phyloP scores from a whole-genome alignment of 2,329 filamentous ascomycete genomes.

The Geoglossum cookeanum region DNA sequence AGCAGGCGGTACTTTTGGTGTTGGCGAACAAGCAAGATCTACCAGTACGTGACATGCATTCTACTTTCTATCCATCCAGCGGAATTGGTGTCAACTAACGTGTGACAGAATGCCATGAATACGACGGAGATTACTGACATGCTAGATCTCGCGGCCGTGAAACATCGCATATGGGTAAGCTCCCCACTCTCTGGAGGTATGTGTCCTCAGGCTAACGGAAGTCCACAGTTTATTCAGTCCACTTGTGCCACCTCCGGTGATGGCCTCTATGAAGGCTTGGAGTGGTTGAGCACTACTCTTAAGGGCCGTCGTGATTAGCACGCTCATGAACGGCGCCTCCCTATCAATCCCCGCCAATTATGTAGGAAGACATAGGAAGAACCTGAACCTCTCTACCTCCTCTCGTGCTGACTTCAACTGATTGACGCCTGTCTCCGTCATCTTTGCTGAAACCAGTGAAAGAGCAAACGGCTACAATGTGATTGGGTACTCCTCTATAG shows the following conservation, averaged over 20 bases:
- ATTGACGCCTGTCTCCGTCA: neutral
- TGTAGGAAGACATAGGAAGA: neutral
- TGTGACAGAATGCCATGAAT: conserved; percentile 85
- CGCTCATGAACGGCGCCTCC: neutral
- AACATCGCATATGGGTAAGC: conserved; percentile 96
- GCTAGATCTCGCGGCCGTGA: conserved; percentile 96
- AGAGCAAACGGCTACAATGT: neutral
- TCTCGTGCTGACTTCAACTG: neutral
- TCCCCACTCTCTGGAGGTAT: neutral
- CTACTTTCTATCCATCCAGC: neutral
- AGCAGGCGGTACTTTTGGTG: conserved; percentile 87
- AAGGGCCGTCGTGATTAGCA: conserved; percentile 37
- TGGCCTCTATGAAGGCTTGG: conserved; percentile 62
- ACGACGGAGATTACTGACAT: conserved; percentile 99
- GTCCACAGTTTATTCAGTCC: conserved; percentile 81
- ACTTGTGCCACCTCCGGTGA: conserved; percentile 79
- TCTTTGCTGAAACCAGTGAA: neutral
- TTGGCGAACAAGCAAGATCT: conserved; percentile 99
- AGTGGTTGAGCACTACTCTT: conserved; percentile 76
- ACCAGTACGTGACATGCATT: conserved; percentile 43
- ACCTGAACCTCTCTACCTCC: neutral
- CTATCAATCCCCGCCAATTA: neutral
- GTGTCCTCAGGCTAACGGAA: neutral
- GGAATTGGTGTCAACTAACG: neutral
- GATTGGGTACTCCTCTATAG: neutral